Conservation (phyloP, 257 asterid genomes). For the Primulina eburnea region DNA sequence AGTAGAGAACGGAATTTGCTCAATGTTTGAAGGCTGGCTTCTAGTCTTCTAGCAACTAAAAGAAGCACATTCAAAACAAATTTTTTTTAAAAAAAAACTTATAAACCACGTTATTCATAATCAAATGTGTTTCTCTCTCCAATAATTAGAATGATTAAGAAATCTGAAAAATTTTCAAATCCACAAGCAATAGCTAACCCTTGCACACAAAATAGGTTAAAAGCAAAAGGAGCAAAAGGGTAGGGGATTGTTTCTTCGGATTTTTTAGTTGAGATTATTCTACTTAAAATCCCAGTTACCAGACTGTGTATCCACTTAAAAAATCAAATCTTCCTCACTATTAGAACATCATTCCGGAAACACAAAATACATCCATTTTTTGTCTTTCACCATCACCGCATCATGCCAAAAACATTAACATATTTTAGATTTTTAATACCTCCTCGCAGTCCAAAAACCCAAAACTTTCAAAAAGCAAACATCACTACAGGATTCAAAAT, state of each 20-base stretch:
- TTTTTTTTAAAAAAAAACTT: not conserved
- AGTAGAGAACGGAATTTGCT: constrained; percentile 26
- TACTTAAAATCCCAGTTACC: not conserved
- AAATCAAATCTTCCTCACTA: not conserved
- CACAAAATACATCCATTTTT: too few relatives aligned
- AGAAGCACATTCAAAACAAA: constrained; percentile 21
- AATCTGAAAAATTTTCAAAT: not conserved
- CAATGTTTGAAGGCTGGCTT: constrained; percentile 24
- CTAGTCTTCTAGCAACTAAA: constrained; percentile 25
- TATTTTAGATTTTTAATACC: not conserved
- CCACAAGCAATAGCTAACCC: constrained; percentile 8
- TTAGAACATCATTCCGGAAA: not conserved
- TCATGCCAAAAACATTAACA: not conserved
- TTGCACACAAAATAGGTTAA: not conserved
- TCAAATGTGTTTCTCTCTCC: constrained; percentile 1
- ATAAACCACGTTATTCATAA: constrained; percentile 14
- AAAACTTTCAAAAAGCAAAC: not conserved
- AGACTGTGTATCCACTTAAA: too few relatives aligned
- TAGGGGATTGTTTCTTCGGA: not conserved
- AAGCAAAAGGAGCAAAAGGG: constrained; percentile 13
- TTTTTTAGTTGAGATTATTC: not conserved
- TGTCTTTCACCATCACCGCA: too few relatives aligned
- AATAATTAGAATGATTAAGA: constrained; percentile 2
- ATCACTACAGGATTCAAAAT: not conserved
- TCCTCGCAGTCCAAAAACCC: not conserved